These are phyloP conservation scores for Pseudogymnoascus sp. DNA, from an alignment of 2,329 filamentous ascomycete species.

Conservation along the genomic window DNA sequence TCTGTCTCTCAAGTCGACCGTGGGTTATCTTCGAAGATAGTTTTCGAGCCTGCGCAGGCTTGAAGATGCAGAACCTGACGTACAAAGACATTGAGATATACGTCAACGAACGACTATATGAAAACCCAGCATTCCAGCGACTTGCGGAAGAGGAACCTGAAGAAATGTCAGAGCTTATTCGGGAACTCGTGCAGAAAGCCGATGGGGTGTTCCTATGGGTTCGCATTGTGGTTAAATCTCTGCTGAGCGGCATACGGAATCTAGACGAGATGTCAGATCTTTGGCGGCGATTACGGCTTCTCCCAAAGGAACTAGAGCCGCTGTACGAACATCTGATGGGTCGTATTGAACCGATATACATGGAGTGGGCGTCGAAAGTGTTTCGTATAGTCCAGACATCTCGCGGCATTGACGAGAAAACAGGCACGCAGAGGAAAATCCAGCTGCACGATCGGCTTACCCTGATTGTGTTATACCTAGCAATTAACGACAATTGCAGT, in stretches of 20 bases:
- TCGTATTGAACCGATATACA: no score
- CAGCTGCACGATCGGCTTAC: no score
- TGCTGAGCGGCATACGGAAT: constrained; percentile 14
- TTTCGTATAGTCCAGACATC: no score
- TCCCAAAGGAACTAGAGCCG: constrained; percentile 14
- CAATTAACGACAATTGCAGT: no score
- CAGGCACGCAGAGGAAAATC: no score
- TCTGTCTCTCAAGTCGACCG: constrained; percentile 23
- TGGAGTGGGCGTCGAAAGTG: no score
- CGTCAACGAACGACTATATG: constrained; percentile 16
- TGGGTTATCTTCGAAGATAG: constrained; percentile 20
- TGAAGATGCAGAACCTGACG: constrained; percentile 22
- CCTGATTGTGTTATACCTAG: no score
- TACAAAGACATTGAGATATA: constrained; percentile 20
- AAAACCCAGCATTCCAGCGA: constrained; percentile 12
- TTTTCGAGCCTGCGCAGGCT: constrained; percentile 14
- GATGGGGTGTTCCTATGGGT: constrained; percentile 23
- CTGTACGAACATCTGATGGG: no score
- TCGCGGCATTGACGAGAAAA: no score
- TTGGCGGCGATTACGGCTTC: not conserved
- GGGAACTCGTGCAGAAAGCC: constrained; percentile 15
- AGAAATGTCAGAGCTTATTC: not conserved
- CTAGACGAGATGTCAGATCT: constrained; percentile 14
- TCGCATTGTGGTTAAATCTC: constrained; percentile 15
- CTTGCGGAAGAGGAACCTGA: constrained; percentile 5